These are phyloP conservation scores for Cyclostephanos tholiformis DNA, from an alignment of 108 stramenopile genomes.

Conservation along the genomic window DNA sequence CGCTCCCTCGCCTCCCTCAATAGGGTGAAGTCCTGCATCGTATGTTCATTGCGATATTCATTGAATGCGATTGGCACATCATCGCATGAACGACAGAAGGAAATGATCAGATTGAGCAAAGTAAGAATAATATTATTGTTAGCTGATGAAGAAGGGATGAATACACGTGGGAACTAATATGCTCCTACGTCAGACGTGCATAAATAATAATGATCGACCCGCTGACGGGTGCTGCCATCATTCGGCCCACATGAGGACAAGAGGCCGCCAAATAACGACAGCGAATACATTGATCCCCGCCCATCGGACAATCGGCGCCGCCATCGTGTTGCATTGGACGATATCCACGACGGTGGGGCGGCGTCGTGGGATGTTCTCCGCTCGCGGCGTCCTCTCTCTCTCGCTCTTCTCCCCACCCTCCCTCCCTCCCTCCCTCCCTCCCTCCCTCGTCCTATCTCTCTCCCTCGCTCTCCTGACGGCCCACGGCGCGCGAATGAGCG, in stretches of 20 bases:
- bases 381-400: not conserved
- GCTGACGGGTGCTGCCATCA: not conserved
- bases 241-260: not conserved
- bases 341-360: too few relatives aligned
- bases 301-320: too few relatives aligned
- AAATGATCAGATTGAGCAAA: not conserved
- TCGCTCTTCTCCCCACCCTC: too few relatives aligned
- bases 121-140: too few relatives aligned
- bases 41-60: not conserved
- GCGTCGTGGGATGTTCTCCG: not conserved
- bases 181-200: constrained; percentile 4
- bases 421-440: too few relatives aligned
- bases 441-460: too few relatives aligned
- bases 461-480: not conserved
- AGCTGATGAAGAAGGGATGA: not conserved
- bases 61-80: not conserved
- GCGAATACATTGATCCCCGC: not conserved
- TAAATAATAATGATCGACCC: not conserved
- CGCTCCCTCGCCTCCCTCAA: constrained; percentile 57
- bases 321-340: too few relatives aligned
- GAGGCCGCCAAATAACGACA: not conserved
- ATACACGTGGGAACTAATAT: not conserved
- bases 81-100: too few relatives aligned
- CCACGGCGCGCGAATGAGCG: not conserved
- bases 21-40: constrained; percentile 66